Conservation (phyloP, 176 grass and related monocot genomes). For the Pontederia paniculata region DNA sequence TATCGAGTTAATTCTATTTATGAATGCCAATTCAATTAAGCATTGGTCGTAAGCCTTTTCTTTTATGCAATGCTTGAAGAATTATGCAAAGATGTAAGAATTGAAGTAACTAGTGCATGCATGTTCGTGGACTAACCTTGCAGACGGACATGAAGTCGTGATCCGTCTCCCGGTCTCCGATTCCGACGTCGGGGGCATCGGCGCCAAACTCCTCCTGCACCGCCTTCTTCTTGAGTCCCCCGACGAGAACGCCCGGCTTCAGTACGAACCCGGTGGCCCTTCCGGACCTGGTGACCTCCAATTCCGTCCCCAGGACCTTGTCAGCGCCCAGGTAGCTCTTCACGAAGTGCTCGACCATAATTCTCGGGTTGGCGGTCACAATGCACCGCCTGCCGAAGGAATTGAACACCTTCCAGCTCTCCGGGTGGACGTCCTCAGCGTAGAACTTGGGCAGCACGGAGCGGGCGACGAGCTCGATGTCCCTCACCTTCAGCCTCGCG, state of each 20-base stretch:
- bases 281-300: slow-evolving; percentile 16
- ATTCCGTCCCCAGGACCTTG: slow-evolving; percentile 15
- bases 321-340: slow-evolving; percentile 17
- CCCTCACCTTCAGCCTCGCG: slow-evolving; percentile 55
- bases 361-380: slow-evolving; percentile 6
- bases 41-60: no score
- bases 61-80: no score
- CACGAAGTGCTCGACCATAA: slow-evolving; percentile 87
- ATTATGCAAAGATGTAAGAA: no score
- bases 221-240: slow-evolving; percentile 4
- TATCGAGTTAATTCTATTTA: no score
- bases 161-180: slow-evolving; percentile 13
- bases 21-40: no score
- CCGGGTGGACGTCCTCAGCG: slow-evolving; percentile 81
- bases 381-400: slow-evolving; percentile 54
- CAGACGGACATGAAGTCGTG: slow-evolving; percentile 11
- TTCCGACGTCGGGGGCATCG: not conserved
- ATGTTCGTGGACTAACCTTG: not conserved
- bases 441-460: slow-evolving; percentile 92
- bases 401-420: slow-evolving; percentile 89
- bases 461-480: slow-evolving; percentile 75
- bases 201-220: slow-evolving; percentile 4
- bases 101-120: not conserved
- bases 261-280: slow-evolving; percentile 9
- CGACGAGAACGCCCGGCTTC: slow-evolving; percentile 1